These are phyloP conservation scores for Suillus bovinus DNA, from an alignment of 768 basidiomycete species.

Conservation along the genomic window DNA sequence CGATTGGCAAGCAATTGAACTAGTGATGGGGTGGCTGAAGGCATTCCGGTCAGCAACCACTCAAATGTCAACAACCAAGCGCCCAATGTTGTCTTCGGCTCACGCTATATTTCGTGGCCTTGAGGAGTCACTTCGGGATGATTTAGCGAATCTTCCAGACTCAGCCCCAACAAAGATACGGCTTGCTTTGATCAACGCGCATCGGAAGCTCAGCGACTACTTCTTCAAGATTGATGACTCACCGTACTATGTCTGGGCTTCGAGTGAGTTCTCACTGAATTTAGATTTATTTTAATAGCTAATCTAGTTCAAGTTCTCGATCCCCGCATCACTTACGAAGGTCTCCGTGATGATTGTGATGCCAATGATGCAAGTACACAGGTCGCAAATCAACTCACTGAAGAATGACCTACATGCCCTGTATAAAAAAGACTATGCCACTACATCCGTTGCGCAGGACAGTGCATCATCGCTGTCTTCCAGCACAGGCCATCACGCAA, in stretches of 20 bases:
- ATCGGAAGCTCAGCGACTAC: background rate
- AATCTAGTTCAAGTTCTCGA: background rate
- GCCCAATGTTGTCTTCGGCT: background rate
- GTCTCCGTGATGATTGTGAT: background rate
- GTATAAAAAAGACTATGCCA: no score
- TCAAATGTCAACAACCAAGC: background rate
- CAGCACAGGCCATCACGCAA: no score
- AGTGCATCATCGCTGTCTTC: no score
- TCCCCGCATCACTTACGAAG: background rate
- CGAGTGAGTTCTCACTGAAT: background rate
- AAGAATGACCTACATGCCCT: no score
- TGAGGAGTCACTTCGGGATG: background rate
- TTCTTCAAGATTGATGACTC: background rate
- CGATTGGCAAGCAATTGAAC: background rate
- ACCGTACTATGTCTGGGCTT: background rate
- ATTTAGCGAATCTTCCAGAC: background rate
- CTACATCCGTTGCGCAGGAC: no score
- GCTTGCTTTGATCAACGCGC: background rate
- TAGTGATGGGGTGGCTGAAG: background rate
- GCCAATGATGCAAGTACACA: no score
- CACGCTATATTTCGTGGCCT: background rate
- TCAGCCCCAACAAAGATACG: background rate
- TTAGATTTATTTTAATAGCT: no score
- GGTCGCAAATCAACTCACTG: no score
- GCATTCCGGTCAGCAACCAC: background rate